Evolutionary conservation across 192 early-diverging fungal species (phyloP), one percentile per base, ranked within the genome.

Genomic region (Linnemannia schmuckeri): DNA sequence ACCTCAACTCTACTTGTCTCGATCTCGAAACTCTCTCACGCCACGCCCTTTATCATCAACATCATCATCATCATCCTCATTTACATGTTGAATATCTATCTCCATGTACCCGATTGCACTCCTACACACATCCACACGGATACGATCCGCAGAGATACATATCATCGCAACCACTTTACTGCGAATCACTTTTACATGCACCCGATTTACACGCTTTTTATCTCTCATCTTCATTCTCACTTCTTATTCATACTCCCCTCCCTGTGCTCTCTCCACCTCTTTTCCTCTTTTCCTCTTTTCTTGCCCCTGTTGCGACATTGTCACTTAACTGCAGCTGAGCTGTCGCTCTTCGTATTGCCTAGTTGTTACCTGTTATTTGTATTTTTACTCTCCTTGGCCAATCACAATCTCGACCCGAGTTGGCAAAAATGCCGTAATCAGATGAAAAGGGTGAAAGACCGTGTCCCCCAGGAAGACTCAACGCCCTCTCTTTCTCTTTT

Each of bases 391-490:
- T 5, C 49, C 20, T 52, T 72, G 38, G 22, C 38, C 41, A 42
- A 42, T 41, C 38, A 72, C 70, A 72, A 2, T 6, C 61, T 33
- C 61, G 30, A 66, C 61, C 61, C 61, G 30, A 66, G 27, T 30
- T 66, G 30, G n/a, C 61, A 66, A 33, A n/a, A 66, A 66, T 66
- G 61, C 61, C 61, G 61, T 66, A 66, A 66, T 66, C 61, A 66
- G 61, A 66, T 66, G 30, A 66, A 63, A 30, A 13, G 12, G 30
- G 12, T 49, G 15, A 17, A 49, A 49, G 47, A 4, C 47, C 46
- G 10, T 57, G 54, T 57, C 69, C 69, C 33, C 6, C 12, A 6
- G n/a, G 54, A 8, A 1, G n/a, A 27, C 55, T 61, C 55, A 61
- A 7, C n/a, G n/a, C 55, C n/a, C 0, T 24, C 20, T 54, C 20